Percentiles rank a stretch among this genome's conserved stretches.
Evolutionary conservation across 2,329 filamentous ascomycete species (phyloP).

Genomic region (Periconia digitata): DNA sequence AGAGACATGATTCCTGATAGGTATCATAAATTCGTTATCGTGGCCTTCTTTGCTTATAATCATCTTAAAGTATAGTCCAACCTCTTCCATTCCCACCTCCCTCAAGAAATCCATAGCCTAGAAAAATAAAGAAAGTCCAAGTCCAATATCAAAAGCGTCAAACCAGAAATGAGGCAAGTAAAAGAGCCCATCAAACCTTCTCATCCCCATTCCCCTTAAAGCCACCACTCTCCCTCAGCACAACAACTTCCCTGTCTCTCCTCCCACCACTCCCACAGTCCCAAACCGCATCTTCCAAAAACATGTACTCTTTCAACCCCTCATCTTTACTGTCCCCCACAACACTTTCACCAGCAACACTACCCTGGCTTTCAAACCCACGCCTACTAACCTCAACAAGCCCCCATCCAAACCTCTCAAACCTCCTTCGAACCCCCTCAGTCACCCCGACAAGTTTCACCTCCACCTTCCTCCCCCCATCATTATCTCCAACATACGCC

Average conservation of each 20-base stretch:
- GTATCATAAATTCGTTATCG: too few relatives aligned
- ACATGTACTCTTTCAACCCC: background rate
- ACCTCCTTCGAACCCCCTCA: conserved; percentile 39
- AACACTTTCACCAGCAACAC: too few relatives aligned
- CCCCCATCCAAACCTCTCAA: conserved; percentile 39
- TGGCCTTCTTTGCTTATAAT: too few relatives aligned
- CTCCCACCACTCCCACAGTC: background rate
- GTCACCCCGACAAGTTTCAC: conserved; percentile 55
- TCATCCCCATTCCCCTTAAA: background rate
- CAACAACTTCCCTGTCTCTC: background rate
- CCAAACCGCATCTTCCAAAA: background rate
- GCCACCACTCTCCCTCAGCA: background rate
- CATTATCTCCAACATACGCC: conserved; percentile 51
- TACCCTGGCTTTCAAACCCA: background rate
- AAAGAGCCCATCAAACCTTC: background rate
- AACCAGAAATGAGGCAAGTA: background rate
- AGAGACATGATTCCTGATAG: too few relatives aligned
- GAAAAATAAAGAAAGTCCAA: too few relatives aligned
- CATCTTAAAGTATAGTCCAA: too few relatives aligned
- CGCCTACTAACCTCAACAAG: conserved; percentile 14
- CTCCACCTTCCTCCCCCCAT: conserved; percentile 44
- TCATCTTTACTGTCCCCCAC: background rate
- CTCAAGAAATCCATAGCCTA: too few relatives aligned
- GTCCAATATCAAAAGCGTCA: too few relatives aligned
- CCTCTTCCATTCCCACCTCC: too few relatives aligned